Evolutionary conservation across 2,329 filamentous ascomycete genomes (phyloP), one percentile per base, ranked within the genome.

Genomic region (Sporothrix euskadiensis): DNA sequence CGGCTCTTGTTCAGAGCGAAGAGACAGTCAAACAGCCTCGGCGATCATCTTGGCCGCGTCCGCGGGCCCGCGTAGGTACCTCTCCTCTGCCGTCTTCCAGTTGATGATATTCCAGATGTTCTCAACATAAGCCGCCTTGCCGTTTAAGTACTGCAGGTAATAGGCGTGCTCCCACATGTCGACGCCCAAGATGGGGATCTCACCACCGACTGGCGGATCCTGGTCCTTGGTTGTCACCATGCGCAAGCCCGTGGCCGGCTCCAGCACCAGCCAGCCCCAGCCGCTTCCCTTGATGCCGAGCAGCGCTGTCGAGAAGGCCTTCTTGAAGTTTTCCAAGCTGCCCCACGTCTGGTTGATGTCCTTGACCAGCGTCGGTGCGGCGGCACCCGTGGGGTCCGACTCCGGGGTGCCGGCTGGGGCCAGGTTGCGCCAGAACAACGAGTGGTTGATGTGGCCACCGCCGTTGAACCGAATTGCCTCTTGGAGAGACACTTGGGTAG

Each of bases 151-250:
- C 88, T 92, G 85, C 32, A 65, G 83, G 80, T 97, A 97, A 80
- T 97, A 97, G 0, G 94, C 94, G 83, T 97, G 94, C 84, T 97
- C 94, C 94, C 93, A 97, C 89, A 97, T 95, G 80, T 97, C 94
- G 1, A 97, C 86, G 0, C 93, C 93, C 57, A 94, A 85, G 26
- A 97, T 83, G 9, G 91, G 91, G n/a, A 88, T 86, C 76, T 90
- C 88, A 4, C 88, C 86, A 19, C 84, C 78, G 14, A 91, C 87
- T 4, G 93, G 87, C 0, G 91, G 90, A 79, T 97, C 94, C 83
- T 97, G 94, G 80, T 97, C 93, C 81, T 94, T 93, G n/a, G 92
- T 94, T 0, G 91, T 94, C 9, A 91, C 85, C 76, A 97, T 92
- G 73, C 89, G 87, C 76, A 97, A 81, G 1, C 85, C 86, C 0